Conservation (phyloP, 176 grass and related monocot genomes). For the Musa beccarii region DNA sequence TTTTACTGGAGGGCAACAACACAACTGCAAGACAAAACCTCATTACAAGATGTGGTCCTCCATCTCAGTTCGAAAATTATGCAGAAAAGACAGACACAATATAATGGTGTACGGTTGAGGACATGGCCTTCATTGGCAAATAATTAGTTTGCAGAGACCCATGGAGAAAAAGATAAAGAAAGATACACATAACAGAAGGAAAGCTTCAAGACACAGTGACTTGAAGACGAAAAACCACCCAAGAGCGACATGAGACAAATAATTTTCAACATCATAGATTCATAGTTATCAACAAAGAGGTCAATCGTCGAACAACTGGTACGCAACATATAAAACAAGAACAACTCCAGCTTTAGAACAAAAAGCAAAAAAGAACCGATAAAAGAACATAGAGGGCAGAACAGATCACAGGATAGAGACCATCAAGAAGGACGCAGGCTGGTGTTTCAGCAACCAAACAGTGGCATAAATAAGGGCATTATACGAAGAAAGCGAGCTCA, state of each 20-base stretch:
- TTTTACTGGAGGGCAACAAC: no score
- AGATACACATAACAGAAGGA: not conserved
- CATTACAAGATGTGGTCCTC: no score
- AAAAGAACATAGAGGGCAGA: not conserved
- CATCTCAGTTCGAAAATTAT: no score
- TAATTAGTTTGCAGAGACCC: not conserved
- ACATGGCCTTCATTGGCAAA: not conserved
- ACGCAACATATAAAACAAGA: not conserved
- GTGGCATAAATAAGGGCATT: not conserved
- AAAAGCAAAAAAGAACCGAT: not conserved
- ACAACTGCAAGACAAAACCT: no score
- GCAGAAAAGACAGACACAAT: not conserved
- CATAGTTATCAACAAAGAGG: not conserved
- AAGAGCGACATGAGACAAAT: not conserved
- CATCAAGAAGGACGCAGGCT: not conserved
- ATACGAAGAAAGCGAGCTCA: constrained; percentile 19
- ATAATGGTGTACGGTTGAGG: not conserved
- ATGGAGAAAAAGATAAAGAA: not conserved
- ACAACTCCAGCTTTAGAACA: no score
- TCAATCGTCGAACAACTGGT: not conserved
- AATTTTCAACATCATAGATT: not conserved
- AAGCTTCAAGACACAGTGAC: not conserved
- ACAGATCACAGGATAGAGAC: not conserved
- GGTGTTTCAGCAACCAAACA: not conserved
- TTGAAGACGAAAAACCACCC: not conserved